Evolutionary conservation across 148 eudicot genomes (phyloP).

Genomic region (Vaccinium myrtillus): DNA sequence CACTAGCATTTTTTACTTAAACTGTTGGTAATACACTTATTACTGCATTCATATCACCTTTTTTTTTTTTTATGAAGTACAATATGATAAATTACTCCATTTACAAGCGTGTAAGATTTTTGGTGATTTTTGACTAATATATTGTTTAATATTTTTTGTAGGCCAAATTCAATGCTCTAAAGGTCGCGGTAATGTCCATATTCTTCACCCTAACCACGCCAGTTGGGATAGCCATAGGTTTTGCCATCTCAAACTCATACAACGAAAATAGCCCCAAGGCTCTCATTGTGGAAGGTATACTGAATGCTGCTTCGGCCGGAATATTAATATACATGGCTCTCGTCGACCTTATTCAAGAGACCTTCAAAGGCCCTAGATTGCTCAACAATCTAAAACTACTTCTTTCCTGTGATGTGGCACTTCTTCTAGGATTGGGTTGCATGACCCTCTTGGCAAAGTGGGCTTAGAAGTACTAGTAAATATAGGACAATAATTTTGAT

Average conservation of each 20-base stretch:
- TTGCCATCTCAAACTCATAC: conserved; percentile 26
- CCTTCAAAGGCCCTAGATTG: conserved; percentile 25
- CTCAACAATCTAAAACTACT: conserved; percentile 19
- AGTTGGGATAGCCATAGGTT: conserved; percentile 23
- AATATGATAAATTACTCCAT: too few species aligned
- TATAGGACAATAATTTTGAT: neutral
- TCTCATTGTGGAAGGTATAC: conserved; percentile 25
- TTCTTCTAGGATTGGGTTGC: conserved; percentile 29
- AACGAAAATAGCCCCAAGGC: conserved; percentile 22
- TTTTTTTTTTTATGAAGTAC: too few species aligned
- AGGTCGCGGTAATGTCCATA: conserved; percentile 20
- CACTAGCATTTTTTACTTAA: too few species aligned
- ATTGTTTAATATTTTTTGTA: neutral
- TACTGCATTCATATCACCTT: too few species aligned
- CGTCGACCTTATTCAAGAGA: conserved; percentile 27
- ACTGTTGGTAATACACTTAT: too few species aligned
- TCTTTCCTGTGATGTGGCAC: conserved; percentile 3
- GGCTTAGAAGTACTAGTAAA: conserved; percentile 19
- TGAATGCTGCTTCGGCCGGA: conserved; percentile 27
- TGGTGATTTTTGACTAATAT: neutral
- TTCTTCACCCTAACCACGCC: conserved; percentile 31
- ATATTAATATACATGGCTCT: conserved; percentile 32
- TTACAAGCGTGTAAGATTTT: neutral
- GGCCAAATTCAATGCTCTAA: conserved; percentile 23
- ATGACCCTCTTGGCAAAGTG: conserved; percentile 48